Evolutionary conservation across 805 yeast species (phyloP), one percentile per base, ranked within the genome.

Genomic region (Brettanomyces naardenensis): DNA sequence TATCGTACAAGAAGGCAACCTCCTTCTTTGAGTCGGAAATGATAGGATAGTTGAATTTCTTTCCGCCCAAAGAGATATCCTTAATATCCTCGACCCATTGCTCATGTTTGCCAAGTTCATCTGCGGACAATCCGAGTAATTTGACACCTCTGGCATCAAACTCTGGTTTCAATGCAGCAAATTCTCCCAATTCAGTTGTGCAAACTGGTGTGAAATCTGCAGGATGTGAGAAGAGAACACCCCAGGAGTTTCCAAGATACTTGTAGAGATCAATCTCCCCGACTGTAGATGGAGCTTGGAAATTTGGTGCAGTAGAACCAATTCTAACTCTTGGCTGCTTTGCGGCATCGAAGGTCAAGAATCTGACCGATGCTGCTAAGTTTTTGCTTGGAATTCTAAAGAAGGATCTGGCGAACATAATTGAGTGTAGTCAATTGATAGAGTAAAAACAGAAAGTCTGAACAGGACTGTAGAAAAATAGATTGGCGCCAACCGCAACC

Each of bases 161-260:
- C 62, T 88, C 95, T 39, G 88, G 86, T 68, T 86, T 84, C 65
- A 87, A 75, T 53, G 78, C 74, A 46, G 95, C 88, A 54, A 88
- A 89, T 17, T 95, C 95, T 50, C 96, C 95, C 57, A 88, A 73
- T 69, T 88, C 97, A 40, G 96, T 88, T 55, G 96, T 89, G 65
- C 97, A 88, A 39, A 88, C 95, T 34, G 97, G 97, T 15, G 97
- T 88, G 72, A 86, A 89, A 63, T 88, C 97, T 39, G 88, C 95
- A 45, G 97, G 97, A 64, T 88, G 97, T 19, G 95, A 84, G 67
- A 88, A 88, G 55, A 88, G 69, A 36, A 88, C 79, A 34, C 80
- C 78, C 97, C 97, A 88, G 33, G 80, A 73, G 64, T 82, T 77
- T 35, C 90, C 90, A 51, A 87, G 69, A 70, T 70, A 88, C 44